Percentiles rank a stretch among this genome's conserved stretches.
phyloP scores from a whole-genome alignment of 129 eudicot genomes.

The Apium graveolens region DNA sequence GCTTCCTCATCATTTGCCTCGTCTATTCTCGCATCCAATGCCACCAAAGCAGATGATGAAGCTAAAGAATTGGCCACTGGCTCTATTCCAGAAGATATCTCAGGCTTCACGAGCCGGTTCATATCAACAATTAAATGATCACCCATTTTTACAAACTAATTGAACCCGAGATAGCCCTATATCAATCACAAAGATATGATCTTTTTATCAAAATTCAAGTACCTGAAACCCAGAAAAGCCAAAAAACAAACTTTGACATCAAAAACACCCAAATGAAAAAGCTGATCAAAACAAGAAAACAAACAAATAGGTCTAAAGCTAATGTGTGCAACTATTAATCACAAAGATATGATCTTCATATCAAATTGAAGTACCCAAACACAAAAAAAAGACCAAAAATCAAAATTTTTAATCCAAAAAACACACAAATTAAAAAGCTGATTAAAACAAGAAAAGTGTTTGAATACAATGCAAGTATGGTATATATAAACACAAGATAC shows the following conservation, averaged over 20 bases:
- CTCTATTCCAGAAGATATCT: constrained; percentile 6
- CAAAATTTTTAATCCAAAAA: no score
- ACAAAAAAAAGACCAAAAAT: no score
- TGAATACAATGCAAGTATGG: not conserved
- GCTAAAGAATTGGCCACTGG: constrained; percentile 23
- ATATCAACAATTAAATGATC: constrained; percentile 55
- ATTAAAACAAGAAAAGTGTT: not conserved
- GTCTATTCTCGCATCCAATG: constrained; percentile 12
- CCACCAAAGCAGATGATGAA: constrained; percentile 32
- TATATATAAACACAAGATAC: not conserved
- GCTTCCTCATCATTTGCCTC: constrained; percentile 59
- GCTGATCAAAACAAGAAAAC: not conserved
- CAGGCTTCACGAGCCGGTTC: constrained; percentile 40
- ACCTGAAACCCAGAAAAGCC: not conserved
- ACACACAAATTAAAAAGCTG: not conserved
- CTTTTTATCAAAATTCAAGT: not conserved
- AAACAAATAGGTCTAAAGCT: not conserved
- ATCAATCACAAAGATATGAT: not conserved
- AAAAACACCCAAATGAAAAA: not conserved
- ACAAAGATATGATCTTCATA: not conserved
- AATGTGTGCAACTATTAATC: not conserved
- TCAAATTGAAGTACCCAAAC: not conserved
- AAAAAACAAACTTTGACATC: not conserved
- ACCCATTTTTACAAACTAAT: constrained; percentile 27
- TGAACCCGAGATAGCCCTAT: not conserved